Conservation (phyloP, 495 filamentous ascomycete genomes). For the Hapsidospora chrysogenum region DNA sequence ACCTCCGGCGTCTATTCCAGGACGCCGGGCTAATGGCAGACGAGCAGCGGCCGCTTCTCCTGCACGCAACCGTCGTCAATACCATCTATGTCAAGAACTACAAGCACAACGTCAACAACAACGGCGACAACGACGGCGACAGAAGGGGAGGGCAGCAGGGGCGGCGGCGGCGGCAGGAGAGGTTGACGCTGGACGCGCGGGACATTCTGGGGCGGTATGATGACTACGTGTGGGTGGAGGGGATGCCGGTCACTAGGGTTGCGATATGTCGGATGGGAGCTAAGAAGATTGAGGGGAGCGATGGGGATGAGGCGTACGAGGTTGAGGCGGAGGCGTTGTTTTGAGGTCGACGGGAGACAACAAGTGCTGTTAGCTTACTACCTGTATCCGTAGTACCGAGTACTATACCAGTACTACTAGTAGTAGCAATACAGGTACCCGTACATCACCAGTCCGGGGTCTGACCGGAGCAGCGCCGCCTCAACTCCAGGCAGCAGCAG, state of each 20-base stretch:
- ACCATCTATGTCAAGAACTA: conserved; percentile 60
- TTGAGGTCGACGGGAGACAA: too few relatives aligned
- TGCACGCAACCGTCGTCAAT: conserved; percentile 81
- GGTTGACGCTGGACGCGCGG: conserved; percentile 33
- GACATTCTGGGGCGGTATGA: conserved; percentile 32
- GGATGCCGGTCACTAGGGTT: conserved; percentile 42
- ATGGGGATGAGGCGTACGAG: conserved; percentile 31
- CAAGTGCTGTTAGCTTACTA: too few relatives aligned
- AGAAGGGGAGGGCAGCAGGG: conserved; percentile 12
- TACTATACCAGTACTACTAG: too few relatives aligned
- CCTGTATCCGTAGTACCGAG: too few relatives aligned
- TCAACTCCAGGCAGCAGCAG: too few relatives aligned
- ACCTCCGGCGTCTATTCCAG: conserved; percentile 41
- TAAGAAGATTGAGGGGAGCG: conserved; percentile 31
- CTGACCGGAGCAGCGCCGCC: too few relatives aligned
- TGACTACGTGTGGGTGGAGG: conserved; percentile 43
- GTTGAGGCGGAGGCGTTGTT: conserved; percentile 31
- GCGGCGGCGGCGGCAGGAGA: conserved; percentile 19
- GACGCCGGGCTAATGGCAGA: conserved; percentile 41
- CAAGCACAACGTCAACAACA: too few relatives aligned
- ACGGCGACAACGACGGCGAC: conserved; percentile 6
- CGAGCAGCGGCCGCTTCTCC: conserved; percentile 48
- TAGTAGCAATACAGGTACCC: too few relatives aligned
- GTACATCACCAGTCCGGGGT: too few relatives aligned
- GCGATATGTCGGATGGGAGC: conserved; percentile 70